Evolutionary conservation across 345 rosid genomes (phyloP).

Genomic region (Adansonia digitata): DNA sequence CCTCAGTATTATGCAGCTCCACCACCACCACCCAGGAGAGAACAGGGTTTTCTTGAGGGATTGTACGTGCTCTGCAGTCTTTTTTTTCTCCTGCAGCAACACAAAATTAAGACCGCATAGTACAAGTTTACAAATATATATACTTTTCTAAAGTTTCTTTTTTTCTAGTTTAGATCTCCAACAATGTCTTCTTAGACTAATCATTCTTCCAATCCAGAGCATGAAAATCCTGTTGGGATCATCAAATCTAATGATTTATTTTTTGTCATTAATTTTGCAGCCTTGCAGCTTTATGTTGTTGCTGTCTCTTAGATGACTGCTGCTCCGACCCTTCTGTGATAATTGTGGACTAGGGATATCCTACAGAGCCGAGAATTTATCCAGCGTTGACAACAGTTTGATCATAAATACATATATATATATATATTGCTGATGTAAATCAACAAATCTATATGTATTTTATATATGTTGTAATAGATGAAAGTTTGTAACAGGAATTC

Average conservation of each 20-base stretch:
- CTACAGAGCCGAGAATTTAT: background rate
- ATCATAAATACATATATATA: no score
- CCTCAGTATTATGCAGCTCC: slow-evolving; percentile 39
- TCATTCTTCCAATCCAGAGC: no score
- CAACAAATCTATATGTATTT: background rate
- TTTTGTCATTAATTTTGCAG: slow-evolving; percentile 25
- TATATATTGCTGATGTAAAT: background rate
- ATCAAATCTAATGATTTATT: background rate
- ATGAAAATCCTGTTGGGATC: no score
- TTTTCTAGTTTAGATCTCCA: no score
- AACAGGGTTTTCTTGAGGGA: slow-evolving; percentile 42
- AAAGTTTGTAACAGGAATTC: background rate
- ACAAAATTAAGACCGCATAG: background rate
- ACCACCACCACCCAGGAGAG: slow-evolving; percentile 29
- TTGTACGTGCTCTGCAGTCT: background rate
- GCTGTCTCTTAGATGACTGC: slow-evolving; percentile 60
- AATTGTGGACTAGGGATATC: slow-evolving; percentile 23
- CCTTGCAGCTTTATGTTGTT: slow-evolving; percentile 68
- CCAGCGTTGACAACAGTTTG: background rate
- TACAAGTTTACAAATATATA: background rate
- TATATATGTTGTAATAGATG: background rate
- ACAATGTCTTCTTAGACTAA: no score
- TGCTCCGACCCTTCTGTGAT: slow-evolving; percentile 62
- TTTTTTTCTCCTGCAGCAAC: background rate
- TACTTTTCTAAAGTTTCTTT: background rate